Base-by-base conservation (phyloP, 2,329 filamentous ascomycete genomes). In the Pezizomycotina sp. region DNA sequence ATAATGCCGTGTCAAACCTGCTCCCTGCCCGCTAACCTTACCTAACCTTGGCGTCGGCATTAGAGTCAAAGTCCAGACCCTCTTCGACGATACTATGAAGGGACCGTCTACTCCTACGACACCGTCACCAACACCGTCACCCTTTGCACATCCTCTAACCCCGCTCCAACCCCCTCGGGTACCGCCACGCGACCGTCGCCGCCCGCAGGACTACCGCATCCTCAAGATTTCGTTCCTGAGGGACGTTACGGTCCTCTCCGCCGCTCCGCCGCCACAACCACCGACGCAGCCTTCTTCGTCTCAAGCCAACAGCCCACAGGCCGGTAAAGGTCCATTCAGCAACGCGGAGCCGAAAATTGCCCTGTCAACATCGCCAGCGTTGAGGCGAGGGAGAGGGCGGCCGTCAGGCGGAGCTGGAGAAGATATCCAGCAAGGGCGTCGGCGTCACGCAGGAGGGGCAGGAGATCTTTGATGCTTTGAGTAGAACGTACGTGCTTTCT, bases 211-310 rank as follows among this genome's bases (percentile, higher is more conserved):
- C 28, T 46, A 46, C 37, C 48, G 50, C 3, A 47, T 52, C 23
- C 40, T 52, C 15, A 52, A 52, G 26, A 44, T 51, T 16, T 46
- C 45, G 5, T 52, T 51, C 36, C 47, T 52, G 8, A 52, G 51
- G 32, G 50, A 52, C 13, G 48, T 52, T 5, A 36, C 42, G 6
- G 48, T 51, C 13, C 21, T 50, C 25, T 16, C 38, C 5, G 26
- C 36, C 9, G 33, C 38, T 10, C 37, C 37, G 30, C 31, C 38
- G 12, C 35, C 38, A 18, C 35, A 41, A 14, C n/a, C n/a, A n/a
- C n/a, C n/a, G n/a, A n/a, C n/a, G n/a, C n/a, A n/a, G n/a, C n/a
- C n/a, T n/a, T n/a, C n/a, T n/a, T 16, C 27, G 9, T 9, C 27
- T 9, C 5, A 6, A 10, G 19, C 27, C 10, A 42, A 38, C 22